Evolutionary conservation across 352 stramenopile species (phyloP).

Genomic region (Aphanomyces euteiches): DNA sequence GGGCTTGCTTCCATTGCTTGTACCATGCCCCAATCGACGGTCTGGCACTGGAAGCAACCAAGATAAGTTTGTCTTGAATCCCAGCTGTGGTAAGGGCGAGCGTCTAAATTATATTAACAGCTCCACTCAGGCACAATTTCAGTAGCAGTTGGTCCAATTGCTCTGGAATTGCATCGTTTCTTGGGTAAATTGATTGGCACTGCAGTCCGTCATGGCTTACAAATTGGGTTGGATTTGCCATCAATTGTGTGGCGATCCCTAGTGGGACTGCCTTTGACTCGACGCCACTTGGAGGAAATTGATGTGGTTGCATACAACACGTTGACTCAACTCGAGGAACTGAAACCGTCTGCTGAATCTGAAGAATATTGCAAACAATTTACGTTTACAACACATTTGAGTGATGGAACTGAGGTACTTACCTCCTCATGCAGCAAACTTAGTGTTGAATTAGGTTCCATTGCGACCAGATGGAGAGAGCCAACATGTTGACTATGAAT

Average conservation of each 20-base stretch:
- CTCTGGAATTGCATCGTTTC: conserved; percentile 92
- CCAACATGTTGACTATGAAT: conserved; percentile 57
- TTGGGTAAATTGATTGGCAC: conserved; percentile 95
- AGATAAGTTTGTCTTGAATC: conserved; percentile 90
- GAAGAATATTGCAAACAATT: conserved; percentile 66
- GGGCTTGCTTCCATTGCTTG: conserved; percentile 79
- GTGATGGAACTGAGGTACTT: conserved; percentile 58
- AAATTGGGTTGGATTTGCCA: conserved; percentile 90
- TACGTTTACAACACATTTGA: conserved; percentile 72
- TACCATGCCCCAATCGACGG: conserved; percentile 85
- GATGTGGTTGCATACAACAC: conserved; percentile 73
- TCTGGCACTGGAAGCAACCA: conserved; percentile 85
- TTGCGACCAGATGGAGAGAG: conserved; percentile 67
- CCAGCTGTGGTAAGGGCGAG: conserved; percentile 57
- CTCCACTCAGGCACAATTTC: conserved; percentile 20
- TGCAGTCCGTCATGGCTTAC: conserved; percentile 92
- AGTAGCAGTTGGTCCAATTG: conserved; percentile 80
- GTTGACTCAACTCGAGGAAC: conserved; percentile 57
- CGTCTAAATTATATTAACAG: conserved; percentile 40
- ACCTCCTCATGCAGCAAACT: not conserved
- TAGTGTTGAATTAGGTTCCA: conserved; percentile 34
- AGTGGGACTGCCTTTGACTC: conserved; percentile 65
- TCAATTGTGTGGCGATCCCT: conserved; percentile 84
- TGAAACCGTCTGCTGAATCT: conserved; percentile 35
- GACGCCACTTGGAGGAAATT: conserved; percentile 73